Conservation (phyloP, 1,284 basidiomycete species). For the Cryptococcus sp. region DNA sequence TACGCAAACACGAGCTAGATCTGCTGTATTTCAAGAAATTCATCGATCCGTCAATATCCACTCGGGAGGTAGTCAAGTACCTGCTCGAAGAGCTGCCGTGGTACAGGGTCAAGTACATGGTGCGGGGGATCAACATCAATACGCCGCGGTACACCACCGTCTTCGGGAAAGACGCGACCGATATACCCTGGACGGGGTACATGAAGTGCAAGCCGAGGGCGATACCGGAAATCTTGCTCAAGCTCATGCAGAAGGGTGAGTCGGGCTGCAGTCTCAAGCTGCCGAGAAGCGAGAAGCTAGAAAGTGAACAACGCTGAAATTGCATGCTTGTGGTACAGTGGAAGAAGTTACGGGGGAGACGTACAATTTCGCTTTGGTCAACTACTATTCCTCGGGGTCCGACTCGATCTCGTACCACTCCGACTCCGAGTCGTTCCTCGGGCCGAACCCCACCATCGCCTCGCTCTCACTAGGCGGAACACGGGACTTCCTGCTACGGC, state of each 20-base stretch:
- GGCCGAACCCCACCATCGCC: slow-evolving; percentile 50
- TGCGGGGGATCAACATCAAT: slow-evolving; percentile 40
- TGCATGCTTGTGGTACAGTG: slow-evolving; percentile 18
- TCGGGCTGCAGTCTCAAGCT: slow-evolving; percentile 1
- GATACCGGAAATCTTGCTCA: slow-evolving; percentile 33
- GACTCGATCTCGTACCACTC: slow-evolving; percentile 53
- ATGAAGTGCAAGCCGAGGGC: slow-evolving; percentile 37
- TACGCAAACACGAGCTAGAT: slow-evolving; percentile 34
- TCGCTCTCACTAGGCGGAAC: slow-evolving; percentile 47
- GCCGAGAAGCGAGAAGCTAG: no score
- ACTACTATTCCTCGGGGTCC: slow-evolving; percentile 51
- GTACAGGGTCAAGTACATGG: slow-evolving; percentile 47
- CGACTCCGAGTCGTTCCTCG: slow-evolving; percentile 53
- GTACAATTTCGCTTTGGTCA: slow-evolving; percentile 49
- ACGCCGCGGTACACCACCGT: slow-evolving; percentile 51
- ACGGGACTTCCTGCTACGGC: slow-evolving; percentile 50
- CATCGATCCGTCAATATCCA: slow-evolving; percentile 22
- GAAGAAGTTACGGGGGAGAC: slow-evolving; percentile 41
- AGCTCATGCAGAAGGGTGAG: slow-evolving; percentile 35
- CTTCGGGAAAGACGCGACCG: slow-evolving; percentile 47
- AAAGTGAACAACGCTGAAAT: not conserved
- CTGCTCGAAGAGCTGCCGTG: slow-evolving; percentile 43
- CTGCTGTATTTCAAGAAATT: slow-evolving; percentile 37
- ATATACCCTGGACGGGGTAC: slow-evolving; percentile 33
- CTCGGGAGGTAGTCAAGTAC: slow-evolving; percentile 35